Evolutionary conservation across 192 early-diverging fungal genomes (phyloP), one percentile per base, ranked within the genome.

Genomic region (Podila verticillata): DNA sequence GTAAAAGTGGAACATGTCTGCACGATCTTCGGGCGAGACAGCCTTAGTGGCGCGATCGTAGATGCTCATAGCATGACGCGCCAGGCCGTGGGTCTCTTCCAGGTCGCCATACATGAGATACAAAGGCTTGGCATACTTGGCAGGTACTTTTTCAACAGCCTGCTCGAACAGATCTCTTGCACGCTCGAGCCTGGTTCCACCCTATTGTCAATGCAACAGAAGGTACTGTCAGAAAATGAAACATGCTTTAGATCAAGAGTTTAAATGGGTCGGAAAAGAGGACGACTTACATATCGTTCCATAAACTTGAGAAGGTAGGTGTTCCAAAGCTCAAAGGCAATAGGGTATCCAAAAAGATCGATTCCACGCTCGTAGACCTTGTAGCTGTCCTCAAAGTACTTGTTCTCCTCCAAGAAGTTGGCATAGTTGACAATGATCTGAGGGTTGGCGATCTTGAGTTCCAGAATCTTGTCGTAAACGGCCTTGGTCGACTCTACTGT

Each of bases 271-370:
- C 7, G 22, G 9, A 35, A 54, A 24, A 24, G 8, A 54, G 24
- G 13, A 47, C 54, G 26, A 79, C 84, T 82, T 85, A 86, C 88
- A 81, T 96, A 97, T 35, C 97, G 94, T 19, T 77, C 74, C 28
- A 96, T 84, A 68, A 99, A 98, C 70, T 93, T 92, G 17, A 87
- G 84, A 57, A 99, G 84, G 85, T 99, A 99, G 24, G 97, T 84
- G 81, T 94, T 97, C 98, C 98, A 99, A 48, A 99, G 86, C 69
- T 99, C 98, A 75, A 96, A 93, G 1, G 98, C 96, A 63, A 98
- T 94, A 0, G 98, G 97, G 75, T 93, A 98, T 20, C 96, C 96
- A 75, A 99, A 99, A n/a, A 92, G 79, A 15, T 95, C 93, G 73
- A 99, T 96, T 10, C 97, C 98, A 65, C 95, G 92, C 75, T 99